phyloP scores from a whole-genome alignment of 768 basidiomycete species.

The Rhizopogon sp. region DNA sequence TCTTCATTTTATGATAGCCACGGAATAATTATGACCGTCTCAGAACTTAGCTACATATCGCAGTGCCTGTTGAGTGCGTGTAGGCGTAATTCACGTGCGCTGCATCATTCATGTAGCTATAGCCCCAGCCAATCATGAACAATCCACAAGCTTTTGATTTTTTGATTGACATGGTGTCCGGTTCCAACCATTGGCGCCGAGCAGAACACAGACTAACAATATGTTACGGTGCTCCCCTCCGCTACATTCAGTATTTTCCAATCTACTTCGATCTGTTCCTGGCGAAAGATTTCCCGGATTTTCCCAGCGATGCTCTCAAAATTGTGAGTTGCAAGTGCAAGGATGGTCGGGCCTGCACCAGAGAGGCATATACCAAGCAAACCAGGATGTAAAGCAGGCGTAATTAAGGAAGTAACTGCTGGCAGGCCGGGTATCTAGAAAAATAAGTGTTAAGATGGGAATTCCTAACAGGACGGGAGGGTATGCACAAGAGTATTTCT shows the following conservation, averaged over 20 bases:
- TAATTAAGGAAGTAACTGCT: slow-evolving; percentile 84
- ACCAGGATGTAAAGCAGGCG: slow-evolving; percentile 88
- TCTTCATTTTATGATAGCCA: neutral
- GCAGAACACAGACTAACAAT: slow-evolving; percentile 8
- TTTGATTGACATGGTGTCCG: neutral
- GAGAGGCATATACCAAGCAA: slow-evolving; percentile 96
- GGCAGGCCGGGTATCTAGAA: slow-evolving; percentile 91
- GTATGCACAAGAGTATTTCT: slow-evolving; percentile 73
- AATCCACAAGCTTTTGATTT: neutral
- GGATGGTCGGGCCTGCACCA: slow-evolving; percentile 95
- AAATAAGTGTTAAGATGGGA: neutral
- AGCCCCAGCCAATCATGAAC: too few species aligned
- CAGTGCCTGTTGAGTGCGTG: too few species aligned
- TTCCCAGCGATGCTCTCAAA: slow-evolving; percentile 85
- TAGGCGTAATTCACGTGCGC: too few species aligned
- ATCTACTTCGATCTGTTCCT: slow-evolving; percentile 74
- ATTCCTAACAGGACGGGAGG: neutral
- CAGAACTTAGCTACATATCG: too few species aligned
- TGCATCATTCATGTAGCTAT: too few species aligned
- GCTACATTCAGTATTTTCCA: slow-evolving; percentile 82
- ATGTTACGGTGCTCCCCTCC: slow-evolving; percentile 32
- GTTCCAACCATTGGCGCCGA: neutral
- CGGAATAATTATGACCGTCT: neutral
- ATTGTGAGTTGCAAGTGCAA: slow-evolving; percentile 84
- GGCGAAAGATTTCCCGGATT: slow-evolving; percentile 68